phyloP scores from a whole-genome alignment of 495 filamentous ascomycete genomes.

The Oidiodendron maius region DNA sequence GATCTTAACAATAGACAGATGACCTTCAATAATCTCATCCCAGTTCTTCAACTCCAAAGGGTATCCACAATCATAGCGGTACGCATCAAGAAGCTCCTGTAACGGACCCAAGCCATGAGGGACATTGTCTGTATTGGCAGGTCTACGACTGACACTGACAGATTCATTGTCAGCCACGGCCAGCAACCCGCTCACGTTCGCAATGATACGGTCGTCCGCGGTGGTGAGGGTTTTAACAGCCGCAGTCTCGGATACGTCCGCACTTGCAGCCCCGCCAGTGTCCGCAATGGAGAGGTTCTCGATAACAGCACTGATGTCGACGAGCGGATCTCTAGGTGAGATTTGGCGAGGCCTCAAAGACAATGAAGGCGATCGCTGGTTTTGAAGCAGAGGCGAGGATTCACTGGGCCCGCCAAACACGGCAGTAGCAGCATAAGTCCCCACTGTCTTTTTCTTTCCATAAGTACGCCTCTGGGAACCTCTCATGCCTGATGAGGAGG shows the following conservation, averaged over 20 bases:
- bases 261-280: no score
- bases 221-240: no score
- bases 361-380: background rate
- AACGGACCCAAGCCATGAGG: no score
- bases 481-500: no score
- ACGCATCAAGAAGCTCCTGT: conserved; percentile 6
- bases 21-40: conserved; percentile 41
- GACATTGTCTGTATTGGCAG: no score
- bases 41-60: conserved; percentile 25
- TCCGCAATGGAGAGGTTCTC: no score
- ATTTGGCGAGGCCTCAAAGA: no score
- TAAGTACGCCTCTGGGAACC: conserved; percentile 9
- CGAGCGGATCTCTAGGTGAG: background rate
- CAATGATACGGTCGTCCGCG: no score
- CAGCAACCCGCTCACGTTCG: no score
- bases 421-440: conserved; percentile 1
- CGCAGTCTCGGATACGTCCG: no score
- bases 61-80: background rate
- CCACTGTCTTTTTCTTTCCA: conserved; percentile 6
- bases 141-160: no score
- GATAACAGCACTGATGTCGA: background rate
- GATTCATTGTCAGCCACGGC: no score
- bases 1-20: conserved; percentile 53
- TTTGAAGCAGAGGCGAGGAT: background rate
- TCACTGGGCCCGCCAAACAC: conserved; percentile 8